A percentile compares a stretch with the other conserved stretches of the same genome.
phyloP scores from a whole-genome alignment of 2,329 filamentous ascomycete species.

The Zelopaecilomyces penicillatus region DNA sequence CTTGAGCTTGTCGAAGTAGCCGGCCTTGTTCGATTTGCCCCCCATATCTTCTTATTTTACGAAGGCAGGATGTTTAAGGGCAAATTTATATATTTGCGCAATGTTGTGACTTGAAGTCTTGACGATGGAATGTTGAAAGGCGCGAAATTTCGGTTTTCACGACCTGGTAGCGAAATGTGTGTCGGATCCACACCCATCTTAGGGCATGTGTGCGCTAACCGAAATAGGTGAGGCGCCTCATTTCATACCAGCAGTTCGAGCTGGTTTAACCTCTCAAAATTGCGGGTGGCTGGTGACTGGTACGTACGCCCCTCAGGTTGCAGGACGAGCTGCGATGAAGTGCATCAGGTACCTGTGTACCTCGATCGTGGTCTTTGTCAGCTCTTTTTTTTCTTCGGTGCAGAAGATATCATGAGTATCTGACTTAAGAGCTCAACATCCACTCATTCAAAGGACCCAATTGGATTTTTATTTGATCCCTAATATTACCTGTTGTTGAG shows the following conservation, averaged over 20 bases:
- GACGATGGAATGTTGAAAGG: constrained; percentile 9
- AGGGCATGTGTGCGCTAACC: constrained; percentile 29
- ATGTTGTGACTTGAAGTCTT: constrained; percentile 18
- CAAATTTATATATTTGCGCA: constrained; percentile 32
- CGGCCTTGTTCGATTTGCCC: constrained; percentile 95
- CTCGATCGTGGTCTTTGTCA: too few species aligned
- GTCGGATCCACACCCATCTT: constrained; percentile 18
- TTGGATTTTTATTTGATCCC: not conserved
- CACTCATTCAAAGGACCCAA: not conserved
- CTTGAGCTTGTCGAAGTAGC: constrained; percentile 99
- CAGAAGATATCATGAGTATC: not conserved
- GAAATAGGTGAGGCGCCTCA: not conserved
- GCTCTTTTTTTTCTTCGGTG: constrained; percentile 2
- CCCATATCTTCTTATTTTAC: constrained; percentile 90
- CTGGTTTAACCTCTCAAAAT: too few species aligned
- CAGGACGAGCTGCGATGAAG: not conserved
- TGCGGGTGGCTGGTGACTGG: not conserved
- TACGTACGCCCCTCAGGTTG: constrained; percentile 3
- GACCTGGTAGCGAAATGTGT: constrained; percentile 21
- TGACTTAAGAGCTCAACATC: not conserved
- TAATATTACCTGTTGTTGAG: not conserved
- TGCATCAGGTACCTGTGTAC: constrained; percentile 3
- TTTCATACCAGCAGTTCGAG: too few species aligned
- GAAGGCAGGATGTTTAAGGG: constrained; percentile 99
- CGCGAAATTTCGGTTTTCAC: constrained; percentile 17